These are phyloP conservation scores for Candida loeiensis DNA, from an alignment of 805 yeast genomes.

Conservation along the genomic window DNA sequence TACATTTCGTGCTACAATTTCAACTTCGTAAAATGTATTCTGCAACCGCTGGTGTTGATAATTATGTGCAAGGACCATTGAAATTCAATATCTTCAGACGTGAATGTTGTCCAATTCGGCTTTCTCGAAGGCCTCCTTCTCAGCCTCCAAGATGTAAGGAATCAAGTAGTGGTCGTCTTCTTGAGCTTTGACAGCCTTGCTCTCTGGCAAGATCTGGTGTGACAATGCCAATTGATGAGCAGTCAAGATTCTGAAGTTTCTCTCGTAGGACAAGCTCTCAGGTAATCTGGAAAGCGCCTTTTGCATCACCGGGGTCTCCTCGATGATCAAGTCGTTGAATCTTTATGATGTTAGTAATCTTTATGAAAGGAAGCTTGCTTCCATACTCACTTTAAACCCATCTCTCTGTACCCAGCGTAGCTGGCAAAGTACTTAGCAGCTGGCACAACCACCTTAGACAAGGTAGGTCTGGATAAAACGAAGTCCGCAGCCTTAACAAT, in stretches of 20 bases:
- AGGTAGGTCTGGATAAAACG: slow-evolving; percentile 74
- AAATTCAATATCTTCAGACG: slow-evolving; percentile 17
- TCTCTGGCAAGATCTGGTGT: slow-evolving; percentile 79
- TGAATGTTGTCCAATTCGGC: slow-evolving; percentile 78
- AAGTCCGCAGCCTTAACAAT: slow-evolving; percentile 72
- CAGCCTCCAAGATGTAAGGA: slow-evolving; percentile 91
- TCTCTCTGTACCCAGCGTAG: slow-evolving; percentile 87
- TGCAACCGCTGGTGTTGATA: not conserved
- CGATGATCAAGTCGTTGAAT: slow-evolving; percentile 81
- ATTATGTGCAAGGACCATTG: slow-evolving; percentile 3
- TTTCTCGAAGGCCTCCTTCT: slow-evolving; percentile 86
- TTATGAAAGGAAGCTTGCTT: not conserved
- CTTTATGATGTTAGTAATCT: slow-evolving; percentile 29
- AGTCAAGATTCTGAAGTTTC: slow-evolving; percentile 87
- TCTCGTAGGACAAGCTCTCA: slow-evolving; percentile 76
- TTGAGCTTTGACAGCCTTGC: slow-evolving; percentile 71
- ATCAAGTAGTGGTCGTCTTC: slow-evolving; percentile 80
- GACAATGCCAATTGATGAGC: slow-evolving; percentile 86
- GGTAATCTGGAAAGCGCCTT: slow-evolving; percentile 88
- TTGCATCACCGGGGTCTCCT: slow-evolving; percentile 84
- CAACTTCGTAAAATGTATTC: not conserved
- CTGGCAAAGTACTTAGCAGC: slow-evolving; percentile 69
- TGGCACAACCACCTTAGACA: slow-evolving; percentile 76
- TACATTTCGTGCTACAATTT: not conserved
- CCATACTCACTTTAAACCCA: slow-evolving; percentile 66